Base-by-base conservation (phyloP, 345 rosid genomes). In the Theobroma cacao region DNA sequence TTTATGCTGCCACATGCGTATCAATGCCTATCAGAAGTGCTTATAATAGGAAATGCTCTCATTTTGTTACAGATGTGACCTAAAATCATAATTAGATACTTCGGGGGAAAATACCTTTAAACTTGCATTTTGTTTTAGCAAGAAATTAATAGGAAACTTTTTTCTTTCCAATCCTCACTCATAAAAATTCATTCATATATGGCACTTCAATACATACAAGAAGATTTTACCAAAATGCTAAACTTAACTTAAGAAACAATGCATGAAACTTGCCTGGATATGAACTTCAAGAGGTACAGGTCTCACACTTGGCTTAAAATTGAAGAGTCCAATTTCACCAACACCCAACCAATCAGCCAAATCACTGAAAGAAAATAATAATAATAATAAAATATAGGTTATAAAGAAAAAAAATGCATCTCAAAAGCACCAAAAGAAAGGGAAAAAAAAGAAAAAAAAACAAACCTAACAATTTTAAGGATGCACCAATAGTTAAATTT, bases 311-410 rank as follows among this genome's bases (percentile, higher is more conserved):
- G 98, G 99, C 86, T 95, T 95, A 82, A 95, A 95, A 83, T 95
- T 95, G 91, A 93, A 95, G 76, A 95, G 93, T 79, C 99, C 98
- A 6, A 84, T 83, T 80, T 95, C 99, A 58, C 87, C 91, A 81
- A 95, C 97, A 79, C 98, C 99, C 90, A 95, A 81, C 99, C 99
- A 95, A 86, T 93, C 99, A 81, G 94, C 96, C 90, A 95, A 89
- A 87, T 95, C 97, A 81, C 99, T 95, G 74, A 9, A 70, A 70
- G 15, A 30, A 28, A 48, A 69, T 9, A 45, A 45, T 7, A 67
- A 26, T 22, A 24, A 22, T 10, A 56, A 52, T 18, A 52, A 52
- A 14, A 36, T 64, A 36, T 66, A n/a, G 52, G 33, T 41, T 66
- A 43, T 34, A 40, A 6, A 66, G 45, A 66, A 41, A 41, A 4